Percentiles rank a stretch among this genome's conserved stretches.
Evolutionary conservation across 257 asterid species (phyloP).

Genomic region (Solanum paucissectum): DNA sequence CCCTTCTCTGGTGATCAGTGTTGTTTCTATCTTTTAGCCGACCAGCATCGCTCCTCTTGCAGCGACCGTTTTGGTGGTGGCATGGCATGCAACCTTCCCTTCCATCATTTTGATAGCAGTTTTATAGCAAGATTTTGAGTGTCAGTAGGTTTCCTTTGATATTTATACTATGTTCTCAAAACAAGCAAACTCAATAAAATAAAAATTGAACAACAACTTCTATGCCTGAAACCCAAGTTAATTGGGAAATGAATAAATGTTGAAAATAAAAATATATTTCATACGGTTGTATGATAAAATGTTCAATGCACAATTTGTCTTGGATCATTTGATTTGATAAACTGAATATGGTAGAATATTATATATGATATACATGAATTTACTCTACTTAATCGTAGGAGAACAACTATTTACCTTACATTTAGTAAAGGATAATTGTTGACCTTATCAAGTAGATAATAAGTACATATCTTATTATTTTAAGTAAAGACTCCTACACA

Average conservation of each 20-base stretch:
- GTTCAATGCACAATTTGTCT: neutral
- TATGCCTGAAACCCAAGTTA: neutral
- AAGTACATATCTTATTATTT: neutral
- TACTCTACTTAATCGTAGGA: neutral
- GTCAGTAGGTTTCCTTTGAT: neutral
- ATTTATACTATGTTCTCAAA: neutral
- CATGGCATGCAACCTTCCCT: neutral
- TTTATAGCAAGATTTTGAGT: neutral
- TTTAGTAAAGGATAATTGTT: neutral
- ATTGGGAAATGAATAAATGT: neutral
- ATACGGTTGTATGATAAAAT: neutral
- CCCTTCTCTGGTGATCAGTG: neutral
- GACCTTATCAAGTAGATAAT: neutral
- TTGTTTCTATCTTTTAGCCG: neutral
- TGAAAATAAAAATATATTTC: neutral
- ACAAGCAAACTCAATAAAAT: neutral
- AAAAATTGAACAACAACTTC: neutral
- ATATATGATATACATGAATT: neutral
- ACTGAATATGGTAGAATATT: neutral
- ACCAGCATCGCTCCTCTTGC: neutral
- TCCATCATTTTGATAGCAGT: neutral
- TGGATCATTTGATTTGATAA: neutral
- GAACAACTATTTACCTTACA: neutral
- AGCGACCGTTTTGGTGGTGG: neutral
- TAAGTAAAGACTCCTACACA: neutral